Conservation (phyloP, 495 filamentous ascomycete species). For the Penicillium tannophilum region DNA sequence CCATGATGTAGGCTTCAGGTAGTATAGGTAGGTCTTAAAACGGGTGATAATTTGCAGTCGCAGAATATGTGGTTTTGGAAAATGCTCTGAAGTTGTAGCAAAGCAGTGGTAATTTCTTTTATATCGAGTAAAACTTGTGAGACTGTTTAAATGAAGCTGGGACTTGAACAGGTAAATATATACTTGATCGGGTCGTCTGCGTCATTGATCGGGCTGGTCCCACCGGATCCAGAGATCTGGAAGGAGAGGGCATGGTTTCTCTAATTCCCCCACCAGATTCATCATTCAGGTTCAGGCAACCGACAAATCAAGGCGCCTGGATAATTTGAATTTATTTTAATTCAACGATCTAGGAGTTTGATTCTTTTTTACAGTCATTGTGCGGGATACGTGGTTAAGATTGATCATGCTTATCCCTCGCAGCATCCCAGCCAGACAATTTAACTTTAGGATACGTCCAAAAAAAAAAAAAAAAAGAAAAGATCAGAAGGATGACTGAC, state of each 20-base stretch:
- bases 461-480: no score
- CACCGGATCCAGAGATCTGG: neutral
- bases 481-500: no score
- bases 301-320: no score
- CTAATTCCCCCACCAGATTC: neutral
- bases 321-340: no score
- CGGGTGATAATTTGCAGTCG: neutral
- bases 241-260: neutral
- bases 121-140: neutral
- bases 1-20: constrained; percentile 13
- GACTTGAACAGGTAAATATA: neutral
- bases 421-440: no score
- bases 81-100: neutral
- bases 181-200: constrained; percentile 12
- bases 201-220: constrained; percentile 13
- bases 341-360: no score
- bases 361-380: no score
- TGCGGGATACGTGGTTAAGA: no score
- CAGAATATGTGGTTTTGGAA: neutral
- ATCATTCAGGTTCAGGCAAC: neutral
- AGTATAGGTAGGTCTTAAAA: neutral
- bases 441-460: no score
- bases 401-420: no score
- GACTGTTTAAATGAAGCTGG: neutral
- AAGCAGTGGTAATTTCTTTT: neutral